Percentiles rank a stretch among this genome's conserved stretches.
Evolutionary conservation across 176 grass and related monocot genomes (phyloP).

Genomic region (Chrysopogon serrulatus): DNA sequence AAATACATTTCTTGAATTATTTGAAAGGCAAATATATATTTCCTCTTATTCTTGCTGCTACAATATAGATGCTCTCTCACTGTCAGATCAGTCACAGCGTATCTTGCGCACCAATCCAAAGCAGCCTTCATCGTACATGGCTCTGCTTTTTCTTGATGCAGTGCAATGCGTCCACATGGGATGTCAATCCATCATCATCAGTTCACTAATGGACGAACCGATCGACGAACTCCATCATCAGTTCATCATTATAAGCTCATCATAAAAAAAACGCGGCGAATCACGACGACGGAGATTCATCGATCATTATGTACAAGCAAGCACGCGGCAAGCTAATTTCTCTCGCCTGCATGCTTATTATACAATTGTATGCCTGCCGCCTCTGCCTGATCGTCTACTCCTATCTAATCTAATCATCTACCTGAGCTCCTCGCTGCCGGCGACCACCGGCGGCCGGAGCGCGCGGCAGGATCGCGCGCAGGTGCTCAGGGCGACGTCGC

Average conservation of each 20-base stretch:
- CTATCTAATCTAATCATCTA: neutral
- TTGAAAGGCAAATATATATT: neutral
- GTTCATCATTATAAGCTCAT: neutral
- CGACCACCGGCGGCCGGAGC: neutral
- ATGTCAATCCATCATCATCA: neutral
- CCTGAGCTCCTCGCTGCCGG: neutral
- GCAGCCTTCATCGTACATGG: too few relatives aligned
- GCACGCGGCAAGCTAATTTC: neutral
- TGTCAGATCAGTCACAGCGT: neutral
- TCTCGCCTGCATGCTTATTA: neutral
- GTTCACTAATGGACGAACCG: neutral
- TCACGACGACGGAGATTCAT: too few relatives aligned
- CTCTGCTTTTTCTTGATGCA: neutral
- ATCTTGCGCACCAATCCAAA: neutral
- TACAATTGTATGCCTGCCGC: neutral
- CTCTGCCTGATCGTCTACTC: neutral
- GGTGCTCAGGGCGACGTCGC: conserved; percentile 40
- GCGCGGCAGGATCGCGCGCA: neutral
- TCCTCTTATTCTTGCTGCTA: neutral
- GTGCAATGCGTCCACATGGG: neutral
- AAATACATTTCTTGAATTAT: neutral
- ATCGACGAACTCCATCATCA: neutral
- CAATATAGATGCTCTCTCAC: neutral
- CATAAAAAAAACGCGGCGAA: too few relatives aligned
- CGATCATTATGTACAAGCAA: too few relatives aligned